Evolutionary conservation across 805 yeast genomes (phyloP), one percentile per base, ranked within the genome.

Genomic region (Starmerella roubikii): DNA sequence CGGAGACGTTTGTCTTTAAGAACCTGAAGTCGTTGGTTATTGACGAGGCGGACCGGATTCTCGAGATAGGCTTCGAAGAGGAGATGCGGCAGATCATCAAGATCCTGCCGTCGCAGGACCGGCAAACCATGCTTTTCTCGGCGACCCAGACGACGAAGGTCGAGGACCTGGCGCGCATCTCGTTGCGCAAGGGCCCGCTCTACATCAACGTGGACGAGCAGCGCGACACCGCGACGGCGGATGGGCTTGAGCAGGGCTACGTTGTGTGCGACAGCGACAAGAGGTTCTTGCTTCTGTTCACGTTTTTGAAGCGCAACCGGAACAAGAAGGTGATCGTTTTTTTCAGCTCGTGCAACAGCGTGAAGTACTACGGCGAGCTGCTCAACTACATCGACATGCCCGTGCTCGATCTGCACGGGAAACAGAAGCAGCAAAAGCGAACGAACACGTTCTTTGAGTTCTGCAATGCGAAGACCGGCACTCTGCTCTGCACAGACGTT

Each of bases 91-190:
- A 91, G 62, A 91, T 91, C 56, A 83, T 91, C 55, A 83, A 78
- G 61, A 83, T 93, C 47, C 67, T 91, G 54, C 98, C 98, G 32
- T 79, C 74, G 45, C 88, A 84, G 50, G 86, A 79, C 49, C 78
- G 98, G 63, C 98, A 91, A 61, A 71, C 94, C 30, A 88, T 91
- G 97, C 66, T 91, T 47, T 91, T 91, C 58, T 88, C 97, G n/a
- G 99, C 99, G 34, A 91, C 99, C 1, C 98, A 91, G 62, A 91
- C 98, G 23, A 91, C 97, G 30, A 91, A 93, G 64, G 98, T 91
- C 48, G 97, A 91, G 61, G 98, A 91, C 65, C 69, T 91, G 55
- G 98, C 99, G 13, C 74, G 99, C 62, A 88, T 91, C 38, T 88
- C 98, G 3, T 68, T 93, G 54, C 76, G 93, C 58, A 78, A 86